Percentiles rank a stretch among this genome's conserved stretches.
These are phyloP conservation scores for Chlorencoelia australis DNA, from an alignment of 2,329 filamentous ascomycete species.

Conservation along the genomic window DNA sequence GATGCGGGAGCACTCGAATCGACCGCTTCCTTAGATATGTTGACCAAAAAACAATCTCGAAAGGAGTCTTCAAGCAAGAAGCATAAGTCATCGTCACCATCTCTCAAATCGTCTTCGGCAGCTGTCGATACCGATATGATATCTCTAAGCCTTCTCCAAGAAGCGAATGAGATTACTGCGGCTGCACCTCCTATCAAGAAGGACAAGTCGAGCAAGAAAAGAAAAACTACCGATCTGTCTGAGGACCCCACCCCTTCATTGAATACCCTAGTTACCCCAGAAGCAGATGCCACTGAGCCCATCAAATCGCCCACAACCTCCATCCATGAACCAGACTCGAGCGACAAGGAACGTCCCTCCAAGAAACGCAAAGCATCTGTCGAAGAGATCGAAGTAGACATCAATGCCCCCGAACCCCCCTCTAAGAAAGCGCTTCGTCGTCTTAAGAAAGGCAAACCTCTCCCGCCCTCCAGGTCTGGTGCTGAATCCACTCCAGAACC, in stretches of 20 bases:
- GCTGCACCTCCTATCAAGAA: conserved; percentile 14
- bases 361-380: conserved; percentile 59
- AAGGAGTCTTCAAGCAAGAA: not conserved
- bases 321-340: too few species aligned
- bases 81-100: too few species aligned
- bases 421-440: conserved; percentile 89
- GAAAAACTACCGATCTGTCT: conserved; percentile 11
- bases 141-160: too few species aligned
- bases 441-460: conserved; percentile 70
- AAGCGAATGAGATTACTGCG: too few species aligned
- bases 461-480: conserved; percentile 35
- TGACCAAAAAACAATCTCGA: not conserved
- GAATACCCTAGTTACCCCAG: not conserved
- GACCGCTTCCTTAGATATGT: too few species aligned
- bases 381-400: conserved; percentile 79
- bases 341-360: conserved; percentile 17
- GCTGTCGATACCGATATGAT: too few species aligned
- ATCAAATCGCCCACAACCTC: too few species aligned
- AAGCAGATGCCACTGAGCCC: not conserved
- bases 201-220: conserved; percentile 25
- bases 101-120: not conserved
- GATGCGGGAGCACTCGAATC: too few species aligned
- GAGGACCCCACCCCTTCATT: not conserved
- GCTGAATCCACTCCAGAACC: conserved; percentile 31
- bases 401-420: conserved; percentile 80